phyloP scores from a whole-genome alignment of 73 alveolate genomes.

The Uronychia setigera region DNA sequence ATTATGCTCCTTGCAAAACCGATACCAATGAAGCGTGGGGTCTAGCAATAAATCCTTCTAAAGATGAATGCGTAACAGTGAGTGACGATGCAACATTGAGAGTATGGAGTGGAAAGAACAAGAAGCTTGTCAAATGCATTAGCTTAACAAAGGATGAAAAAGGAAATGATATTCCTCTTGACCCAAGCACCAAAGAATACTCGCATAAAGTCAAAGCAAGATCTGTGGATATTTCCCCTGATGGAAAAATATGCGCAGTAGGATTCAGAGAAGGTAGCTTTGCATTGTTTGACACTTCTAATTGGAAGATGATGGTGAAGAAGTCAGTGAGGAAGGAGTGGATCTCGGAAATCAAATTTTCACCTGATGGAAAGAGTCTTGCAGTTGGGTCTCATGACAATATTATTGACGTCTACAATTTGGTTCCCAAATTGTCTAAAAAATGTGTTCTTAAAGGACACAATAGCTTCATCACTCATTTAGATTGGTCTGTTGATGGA shows the following conservation, averaged over 20 bases:
- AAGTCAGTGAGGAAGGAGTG: constrained; percentile 70
- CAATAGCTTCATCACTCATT: constrained; percentile 82
- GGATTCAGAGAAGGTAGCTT: constrained; percentile 98
- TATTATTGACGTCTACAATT: constrained; percentile 79
- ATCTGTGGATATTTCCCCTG: constrained; percentile 84
- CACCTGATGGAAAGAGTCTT: constrained; percentile 93
- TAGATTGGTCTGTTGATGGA: constrained; percentile 93
- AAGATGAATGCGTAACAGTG: constrained; percentile 56
- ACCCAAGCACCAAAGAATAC: constrained; percentile 63
- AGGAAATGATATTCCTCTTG: constrained; percentile 36
- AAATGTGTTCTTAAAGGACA: constrained; percentile 70
- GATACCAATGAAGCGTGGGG: constrained; percentile 92
- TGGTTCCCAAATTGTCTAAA: constrained; percentile 31
- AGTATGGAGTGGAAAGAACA: constrained; percentile 66
- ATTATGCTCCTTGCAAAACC: constrained; percentile 61
- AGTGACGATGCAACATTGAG: constrained; percentile 88
- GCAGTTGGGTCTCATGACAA: constrained; percentile 95
- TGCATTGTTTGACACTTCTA: constrained; percentile 81
- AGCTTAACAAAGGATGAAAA: constrained; percentile 17
- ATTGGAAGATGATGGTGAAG: constrained; percentile 68
- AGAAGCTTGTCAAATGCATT: constrained; percentile 23
- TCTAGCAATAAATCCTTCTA: constrained; percentile 58
- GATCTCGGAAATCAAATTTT: constrained; percentile 91
- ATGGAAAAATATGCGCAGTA: constrained; percentile 86
- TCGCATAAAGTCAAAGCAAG: constrained; percentile 76